A percentile compares a stretch with the other conserved stretches of the same genome.
phyloP scores from a whole-genome alignment of 108 stramenopile species.

The Skeletonema menzelii region DNA sequence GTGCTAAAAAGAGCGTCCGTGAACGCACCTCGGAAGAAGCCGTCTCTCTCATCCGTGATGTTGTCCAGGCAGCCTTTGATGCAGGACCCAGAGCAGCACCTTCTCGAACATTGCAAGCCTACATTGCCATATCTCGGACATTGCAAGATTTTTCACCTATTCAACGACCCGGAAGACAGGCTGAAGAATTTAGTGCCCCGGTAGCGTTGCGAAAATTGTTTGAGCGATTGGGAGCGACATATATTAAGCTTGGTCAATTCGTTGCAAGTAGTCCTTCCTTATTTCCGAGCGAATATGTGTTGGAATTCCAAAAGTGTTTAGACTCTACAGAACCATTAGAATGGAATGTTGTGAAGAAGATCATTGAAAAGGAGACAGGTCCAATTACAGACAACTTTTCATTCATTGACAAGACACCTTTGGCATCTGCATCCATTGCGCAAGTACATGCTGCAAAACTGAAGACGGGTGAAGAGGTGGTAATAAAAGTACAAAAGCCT shows the following conservation, averaged over 20 bases:
- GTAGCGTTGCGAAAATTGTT: constrained; percentile 78
- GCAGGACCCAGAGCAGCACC: constrained; percentile 84
- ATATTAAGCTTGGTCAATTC: constrained; percentile 96
- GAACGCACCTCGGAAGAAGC: constrained; percentile 79
- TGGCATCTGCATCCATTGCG: constrained; percentile 92
- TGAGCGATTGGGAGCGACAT: constrained; percentile 94
- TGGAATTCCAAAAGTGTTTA: constrained; percentile 93
- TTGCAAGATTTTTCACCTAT: no score
- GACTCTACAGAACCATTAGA: constrained; percentile 87
- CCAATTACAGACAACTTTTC: constrained; percentile 72
- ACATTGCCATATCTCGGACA: constrained; percentile 70
- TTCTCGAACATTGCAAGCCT: constrained; percentile 78
- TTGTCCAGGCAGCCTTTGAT: constrained; percentile 68
- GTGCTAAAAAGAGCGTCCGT: constrained; percentile 55
- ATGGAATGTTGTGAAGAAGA: constrained; percentile 75
- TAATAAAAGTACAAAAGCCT: constrained; percentile 96
- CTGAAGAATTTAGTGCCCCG: no score
- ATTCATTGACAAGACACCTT: constrained; percentile 74
- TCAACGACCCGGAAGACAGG: no score
- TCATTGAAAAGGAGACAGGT: constrained; percentile 85
- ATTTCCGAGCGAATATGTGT: constrained; percentile 92
- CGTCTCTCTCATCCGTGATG: constrained; percentile 67
- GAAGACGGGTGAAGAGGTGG: constrained; percentile 89
- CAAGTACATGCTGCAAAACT: constrained; percentile 92
- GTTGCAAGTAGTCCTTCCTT: constrained; percentile 93